Evolutionary conservation across 352 stramenopile genomes (phyloP).

Genomic region (Thalassiosira mediterranea): DNA sequence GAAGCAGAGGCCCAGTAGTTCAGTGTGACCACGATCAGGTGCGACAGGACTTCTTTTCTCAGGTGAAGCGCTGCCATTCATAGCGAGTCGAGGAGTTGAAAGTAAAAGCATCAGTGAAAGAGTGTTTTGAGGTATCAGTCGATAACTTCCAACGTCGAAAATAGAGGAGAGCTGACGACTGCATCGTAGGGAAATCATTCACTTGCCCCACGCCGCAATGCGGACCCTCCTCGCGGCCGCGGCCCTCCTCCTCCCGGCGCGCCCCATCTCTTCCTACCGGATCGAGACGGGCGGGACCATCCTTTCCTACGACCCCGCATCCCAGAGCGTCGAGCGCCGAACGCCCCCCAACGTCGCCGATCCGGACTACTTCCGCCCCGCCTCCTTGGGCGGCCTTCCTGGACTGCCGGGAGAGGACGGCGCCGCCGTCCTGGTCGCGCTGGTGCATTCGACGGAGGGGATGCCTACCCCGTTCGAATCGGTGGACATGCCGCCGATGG

Average conservation of each 20-base stretch:
- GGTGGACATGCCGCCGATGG: background rate
- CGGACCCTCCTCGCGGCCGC: background rate
- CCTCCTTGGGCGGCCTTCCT: background rate
- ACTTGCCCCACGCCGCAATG: too few relatives aligned
- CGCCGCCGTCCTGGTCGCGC: background rate
- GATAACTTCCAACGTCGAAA: too few relatives aligned
- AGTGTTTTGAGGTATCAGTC: too few relatives aligned
- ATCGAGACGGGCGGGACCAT: background rate
- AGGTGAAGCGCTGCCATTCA: too few relatives aligned
- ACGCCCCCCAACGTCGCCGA: background rate
- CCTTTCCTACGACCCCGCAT: background rate
- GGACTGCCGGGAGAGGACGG: conserved; percentile 12
- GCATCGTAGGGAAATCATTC: background rate
- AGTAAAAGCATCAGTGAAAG: too few relatives aligned
- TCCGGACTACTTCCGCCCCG: conserved; percentile 14
- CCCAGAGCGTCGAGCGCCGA: background rate
- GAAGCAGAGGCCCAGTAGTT: too few relatives aligned
- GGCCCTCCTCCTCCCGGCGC: background rate
- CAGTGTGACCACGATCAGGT: too few relatives aligned
- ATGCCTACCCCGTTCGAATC: background rate
- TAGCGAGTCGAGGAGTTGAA: too few relatives aligned
- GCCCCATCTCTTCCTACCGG: background rate
- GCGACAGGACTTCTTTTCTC: too few relatives aligned
- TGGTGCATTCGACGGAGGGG: background rate
- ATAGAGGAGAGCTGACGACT: too few relatives aligned